Percentiles rank a stretch among this genome's conserved stretches.
phyloP scores from a whole-genome alignment of 2,329 filamentous ascomycete genomes.

The Didymella exigua region DNA sequence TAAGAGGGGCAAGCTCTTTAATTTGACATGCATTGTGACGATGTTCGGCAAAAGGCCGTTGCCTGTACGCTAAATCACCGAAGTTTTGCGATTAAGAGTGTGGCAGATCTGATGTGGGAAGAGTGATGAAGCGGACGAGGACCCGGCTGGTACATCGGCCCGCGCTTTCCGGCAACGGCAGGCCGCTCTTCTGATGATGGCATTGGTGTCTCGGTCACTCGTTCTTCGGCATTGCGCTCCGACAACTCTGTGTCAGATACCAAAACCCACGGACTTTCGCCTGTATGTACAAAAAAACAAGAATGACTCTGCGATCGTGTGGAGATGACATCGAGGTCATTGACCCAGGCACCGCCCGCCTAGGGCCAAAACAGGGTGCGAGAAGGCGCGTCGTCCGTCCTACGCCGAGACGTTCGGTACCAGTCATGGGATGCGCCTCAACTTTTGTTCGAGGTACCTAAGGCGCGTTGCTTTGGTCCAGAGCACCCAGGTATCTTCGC shows the following conservation, averaged over 20 bases:
- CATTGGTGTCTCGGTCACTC: not conserved
- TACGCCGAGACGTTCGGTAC: not conserved
- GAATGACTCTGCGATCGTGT: not conserved
- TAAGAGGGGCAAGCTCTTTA: conserved; percentile 1
- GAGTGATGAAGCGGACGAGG: not conserved
- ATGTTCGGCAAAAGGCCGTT: conserved; percentile 1
- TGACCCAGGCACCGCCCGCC: not conserved
- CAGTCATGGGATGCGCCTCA: not conserved
- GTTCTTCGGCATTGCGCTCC: not conserved
- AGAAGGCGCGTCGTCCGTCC: not conserved
- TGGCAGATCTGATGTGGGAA: not conserved
- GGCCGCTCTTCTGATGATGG: not conserved
- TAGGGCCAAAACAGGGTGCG: not conserved
- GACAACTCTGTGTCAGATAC: not conserved
- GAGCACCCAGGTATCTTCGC: not conserved
- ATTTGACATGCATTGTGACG: not conserved
- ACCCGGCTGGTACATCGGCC: not conserved
- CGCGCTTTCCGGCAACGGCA: not conserved
- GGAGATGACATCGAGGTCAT: not conserved
- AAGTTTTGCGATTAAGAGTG: not conserved
- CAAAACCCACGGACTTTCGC: not conserved
- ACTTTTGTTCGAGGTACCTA: not conserved
- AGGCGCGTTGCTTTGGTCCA: not conserved
- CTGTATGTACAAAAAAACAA: not conserved
- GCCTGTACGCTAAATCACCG: not conserved